Base-by-base conservation (phyloP, 768 basidiomycete species). In the Tricholoma flavovirens region DNA sequence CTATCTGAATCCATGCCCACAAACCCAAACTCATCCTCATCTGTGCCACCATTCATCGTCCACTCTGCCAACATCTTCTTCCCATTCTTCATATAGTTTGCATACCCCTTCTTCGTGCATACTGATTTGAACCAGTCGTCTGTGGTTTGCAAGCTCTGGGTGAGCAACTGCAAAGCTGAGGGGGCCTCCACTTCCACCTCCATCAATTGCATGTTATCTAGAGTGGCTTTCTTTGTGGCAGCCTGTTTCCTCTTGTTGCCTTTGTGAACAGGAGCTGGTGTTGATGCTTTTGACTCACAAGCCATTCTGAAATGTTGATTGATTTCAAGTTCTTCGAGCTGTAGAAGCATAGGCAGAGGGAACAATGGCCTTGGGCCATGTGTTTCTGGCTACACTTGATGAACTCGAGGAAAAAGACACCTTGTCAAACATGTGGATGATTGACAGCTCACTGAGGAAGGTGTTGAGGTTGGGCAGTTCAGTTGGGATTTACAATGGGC, bases 121-220 rank as follows among this genome's bases (percentile, higher is more conserved):
- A 49, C n/a, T 2, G 61, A 57, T 54, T 59, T 56, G 56, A 58
- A 62, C 63, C 63, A 64, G 9, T 64, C 50, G 21, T 62, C 63
- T 5, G 57, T 60, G 12, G 63, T 64, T 30, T 55, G 24, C 43
- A 46, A 45, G 53, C 58, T 62, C 38, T 60, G 56, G 21, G 38
- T 49, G 29, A 61, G 62, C 19, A 61, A 30, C 9, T 35, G 33
- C 19, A 9, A 38, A 14, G 36, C 36, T 4, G 36, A 38, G 10
- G 36, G 36, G 2, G 14, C 11, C n/a, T 38, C 36, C 36, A 14
- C 36, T n/a, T 7, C 3, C 14, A 14, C 14, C 2, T 38, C 36
- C 6, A 14, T 42, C 40, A 9, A 21, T 42, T 42, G 40, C 17
- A 17, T 2, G 17, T 21, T 21, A 1, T 17, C 11, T 42, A 1